Percentiles rank a stretch among this genome's conserved stretches.
Conservation (phyloP, 164 flowering plant species). For the Cinnamomum micranthum region DNA sequence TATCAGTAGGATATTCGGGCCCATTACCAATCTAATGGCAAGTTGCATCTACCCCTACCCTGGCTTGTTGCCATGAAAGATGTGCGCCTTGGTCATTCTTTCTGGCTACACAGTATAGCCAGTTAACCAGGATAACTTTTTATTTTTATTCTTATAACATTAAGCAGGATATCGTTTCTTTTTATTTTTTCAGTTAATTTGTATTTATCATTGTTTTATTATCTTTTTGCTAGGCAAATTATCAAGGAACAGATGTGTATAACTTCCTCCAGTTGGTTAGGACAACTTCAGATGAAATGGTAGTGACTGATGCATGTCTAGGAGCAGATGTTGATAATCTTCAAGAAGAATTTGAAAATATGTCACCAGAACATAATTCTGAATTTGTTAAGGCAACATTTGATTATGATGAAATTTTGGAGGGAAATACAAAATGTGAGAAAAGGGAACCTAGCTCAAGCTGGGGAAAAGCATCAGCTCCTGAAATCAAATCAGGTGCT, state of each 20-base stretch:
- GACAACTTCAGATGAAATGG: slow-evolving; percentile 28
- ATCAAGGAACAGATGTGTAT: slow-evolving; percentile 45
- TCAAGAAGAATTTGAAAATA: slow-evolving; percentile 34
- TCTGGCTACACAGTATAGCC: background rate
- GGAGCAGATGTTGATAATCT: slow-evolving; percentile 68
- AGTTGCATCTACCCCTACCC: too few relatives aligned
- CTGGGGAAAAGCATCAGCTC: slow-evolving; percentile 6
- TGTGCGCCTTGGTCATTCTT: background rate
- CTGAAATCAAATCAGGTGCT: slow-evolving; percentile 5
- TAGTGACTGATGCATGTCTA: slow-evolving; percentile 38
- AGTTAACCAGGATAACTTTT: too few relatives aligned
- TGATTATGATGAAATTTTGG: slow-evolving; percentile 40
- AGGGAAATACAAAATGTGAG: slow-evolving; percentile 11
- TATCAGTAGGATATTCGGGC: too few relatives aligned
- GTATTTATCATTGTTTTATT: background rate
- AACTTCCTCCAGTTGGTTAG: slow-evolving; percentile 70
- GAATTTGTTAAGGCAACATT: slow-evolving; percentile 44
- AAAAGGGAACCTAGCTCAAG: slow-evolving; percentile 9
- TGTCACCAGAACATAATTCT: slow-evolving; percentile 53
- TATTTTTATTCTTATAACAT: too few relatives aligned
- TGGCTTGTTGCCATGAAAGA: too few relatives aligned
- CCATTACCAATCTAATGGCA: too few relatives aligned
- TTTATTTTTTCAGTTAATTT: background rate
- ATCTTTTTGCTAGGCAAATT: background rate
- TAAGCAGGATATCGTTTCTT: background rate